Evolutionary conservation across 2,329 filamentous ascomycete genomes (phyloP).

Genomic region (Cladophialophora chaetospira): DNA sequence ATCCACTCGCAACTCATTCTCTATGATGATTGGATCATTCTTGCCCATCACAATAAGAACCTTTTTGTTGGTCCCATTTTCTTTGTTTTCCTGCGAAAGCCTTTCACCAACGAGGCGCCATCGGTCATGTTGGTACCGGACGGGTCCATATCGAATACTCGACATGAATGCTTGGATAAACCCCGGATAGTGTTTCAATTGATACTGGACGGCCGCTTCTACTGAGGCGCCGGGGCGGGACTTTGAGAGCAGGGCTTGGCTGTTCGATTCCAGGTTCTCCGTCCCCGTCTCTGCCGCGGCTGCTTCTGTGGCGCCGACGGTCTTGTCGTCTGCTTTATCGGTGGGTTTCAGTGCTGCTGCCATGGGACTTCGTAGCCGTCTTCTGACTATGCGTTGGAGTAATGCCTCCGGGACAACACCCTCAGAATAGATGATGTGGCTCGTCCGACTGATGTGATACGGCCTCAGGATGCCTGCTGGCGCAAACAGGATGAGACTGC

Average conservation of each 20-base stretch:
- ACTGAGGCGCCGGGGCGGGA: conserved; percentile 58
- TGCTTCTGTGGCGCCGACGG: conserved; percentile 44
- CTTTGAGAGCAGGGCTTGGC: conserved; percentile 55
- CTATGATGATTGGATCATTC: conserved; percentile 67
- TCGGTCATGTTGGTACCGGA: conserved; percentile 63
- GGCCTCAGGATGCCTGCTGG: conserved; percentile 75
- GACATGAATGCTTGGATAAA: conserved; percentile 72
- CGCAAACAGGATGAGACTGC: conserved; percentile 72
- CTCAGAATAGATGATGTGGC: conserved; percentile 63
- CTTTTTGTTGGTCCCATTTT: conserved; percentile 40
- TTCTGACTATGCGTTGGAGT: conserved; percentile 53
- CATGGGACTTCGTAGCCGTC: conserved; percentile 51
- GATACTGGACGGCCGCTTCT: conserved; percentile 67
- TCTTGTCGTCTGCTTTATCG: conserved; percentile 35
- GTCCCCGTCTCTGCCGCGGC: conserved; percentile 41
- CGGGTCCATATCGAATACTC: conserved; percentile 69
- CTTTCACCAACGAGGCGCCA: conserved; percentile 61
- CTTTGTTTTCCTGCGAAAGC: conserved; percentile 48
- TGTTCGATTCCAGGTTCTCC: conserved; percentile 38
- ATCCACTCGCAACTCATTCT: conserved; percentile 65
- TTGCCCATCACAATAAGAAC: conserved; percentile 68
- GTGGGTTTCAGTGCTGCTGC: conserved; percentile 35
- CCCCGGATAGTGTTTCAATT: conserved; percentile 65
- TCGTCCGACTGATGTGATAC: conserved; percentile 62
- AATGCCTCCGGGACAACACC: conserved; percentile 62